Base-by-base conservation (phyloP, 768 basidiomycete species). In the Strobilomyces dryophilus region DNA sequence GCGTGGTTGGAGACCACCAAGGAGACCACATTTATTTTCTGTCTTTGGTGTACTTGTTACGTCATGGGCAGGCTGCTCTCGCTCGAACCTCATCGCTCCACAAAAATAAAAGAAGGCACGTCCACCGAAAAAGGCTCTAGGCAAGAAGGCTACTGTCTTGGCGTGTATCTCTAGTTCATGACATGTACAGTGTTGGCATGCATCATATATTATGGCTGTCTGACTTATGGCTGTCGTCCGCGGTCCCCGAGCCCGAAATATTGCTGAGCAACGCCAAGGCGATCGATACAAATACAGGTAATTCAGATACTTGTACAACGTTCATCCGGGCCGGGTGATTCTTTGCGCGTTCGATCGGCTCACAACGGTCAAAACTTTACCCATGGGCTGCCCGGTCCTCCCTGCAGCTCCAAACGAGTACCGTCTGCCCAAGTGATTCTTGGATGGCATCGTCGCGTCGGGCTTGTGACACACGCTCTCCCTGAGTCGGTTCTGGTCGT, bases 1-100 rank as follows among this genome's bases (percentile, higher is more conserved):
- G 60, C 29, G 56, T 51, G 31, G 57, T 45, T 54, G 69, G 60
- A 56, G 65, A 59, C n/a, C n/a, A n/a, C n/a, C n/a, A n/a, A n/a
- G n/a, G n/a, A n/a, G n/a, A n/a, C 54, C 41, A 69, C 60, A 69
- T 54, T 31, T 35, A 1, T 39, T 29, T n/a, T 41, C 47, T 54
- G 44, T 55, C 50, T 46, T 34, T 48, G 24, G 46, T 45, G 20
- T 29, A 53, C 21, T 45, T 66, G 77, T 80, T 82, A 49, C 45
- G 17, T 49, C 51, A 34, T 36, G 51, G 45, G 57, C 62, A 92
- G 89, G 85, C 85, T 55, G 77, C 83, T 56, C 79, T 92, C 43
- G 87, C 85, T 45, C 88, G 90, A 56, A 80, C 84, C 26, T 89
- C 88, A 58, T 84, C 51, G 79, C 77, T 26, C 71, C 88, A 48